phyloP scores from a whole-genome alignment of 805 yeast genomes.

The Kazachstania viticola region DNA sequence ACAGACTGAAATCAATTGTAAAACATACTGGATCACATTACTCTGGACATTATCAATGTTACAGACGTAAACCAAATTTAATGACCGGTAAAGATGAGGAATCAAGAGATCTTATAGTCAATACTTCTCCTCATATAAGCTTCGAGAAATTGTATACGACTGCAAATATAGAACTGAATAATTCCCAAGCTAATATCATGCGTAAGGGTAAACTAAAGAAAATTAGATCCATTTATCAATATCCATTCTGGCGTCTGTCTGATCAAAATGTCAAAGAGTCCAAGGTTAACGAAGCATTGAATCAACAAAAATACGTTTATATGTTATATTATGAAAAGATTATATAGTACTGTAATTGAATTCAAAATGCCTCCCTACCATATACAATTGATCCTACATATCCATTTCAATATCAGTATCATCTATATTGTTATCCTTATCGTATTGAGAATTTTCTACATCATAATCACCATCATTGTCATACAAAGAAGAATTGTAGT shows the following conservation, averaged over 20 bases:
- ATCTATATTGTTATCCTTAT: neutral
- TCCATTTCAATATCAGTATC: slow-evolving; percentile 2
- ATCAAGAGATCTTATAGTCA: slow-evolving; percentile 16
- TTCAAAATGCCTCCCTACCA: too few species aligned
- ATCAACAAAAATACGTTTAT: slow-evolving; percentile 69
- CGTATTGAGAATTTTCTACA: neutral
- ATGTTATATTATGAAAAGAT: slow-evolving; percentile 63
- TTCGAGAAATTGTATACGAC: too few species aligned
- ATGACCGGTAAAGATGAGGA: slow-evolving; percentile 15
- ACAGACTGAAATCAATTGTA: slow-evolving; percentile 58
- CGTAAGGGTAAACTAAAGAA: slow-evolving; percentile 28
- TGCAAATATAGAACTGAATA: too few species aligned
- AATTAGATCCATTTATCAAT: slow-evolving; percentile 42
- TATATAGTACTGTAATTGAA: neutral
- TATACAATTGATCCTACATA: neutral
- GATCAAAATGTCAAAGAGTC: slow-evolving; percentile 64
- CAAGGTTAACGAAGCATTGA: slow-evolving; percentile 42
- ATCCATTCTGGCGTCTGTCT: slow-evolving; percentile 78
- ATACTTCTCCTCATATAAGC: slow-evolving; percentile 25
- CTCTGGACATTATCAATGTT: slow-evolving; percentile 86
- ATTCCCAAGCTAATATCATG: neutral
- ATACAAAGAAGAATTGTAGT: too few species aligned
- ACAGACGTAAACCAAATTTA: slow-evolving; percentile 58
- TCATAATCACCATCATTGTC: slow-evolving; percentile 4
- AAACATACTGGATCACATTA: slow-evolving; percentile 84